Evolutionary conservation across 306 rosid genomes (phyloP), one percentile per base, ranked within the genome.

Genomic region (Styphnolobium japonicum): DNA sequence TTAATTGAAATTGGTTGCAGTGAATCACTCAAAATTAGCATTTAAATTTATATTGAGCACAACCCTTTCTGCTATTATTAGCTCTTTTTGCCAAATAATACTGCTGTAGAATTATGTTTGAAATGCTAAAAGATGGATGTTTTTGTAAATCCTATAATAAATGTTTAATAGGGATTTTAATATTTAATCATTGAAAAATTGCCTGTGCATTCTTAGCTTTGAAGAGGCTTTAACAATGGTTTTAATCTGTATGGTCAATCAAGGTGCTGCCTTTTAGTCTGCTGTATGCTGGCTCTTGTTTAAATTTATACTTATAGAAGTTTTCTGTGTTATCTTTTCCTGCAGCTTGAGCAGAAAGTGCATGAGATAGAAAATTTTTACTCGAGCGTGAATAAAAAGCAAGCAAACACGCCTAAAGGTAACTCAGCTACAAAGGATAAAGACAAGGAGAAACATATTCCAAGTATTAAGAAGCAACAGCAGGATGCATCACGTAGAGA

Each of bases 401-500:
- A 85, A 76, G 73, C 77, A 10, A 85, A 78, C 67, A 67, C 79
- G 51, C 67, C 85, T 62, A 92, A 92, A 83, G 86, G 83, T 63
- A 85, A 89, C 81, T 82, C 88, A 10, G 82, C 64, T 40, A 72
- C 52, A 25, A 90, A 92, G 88, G 94, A 92, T 63, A 90, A 87
- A 78, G 91, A 91, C 48, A 89, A 88, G 76, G 96, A 90, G 34
- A 92, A 83, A 74, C 89, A 86, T 83, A 74, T 90, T 42, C 93
- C 93, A 11, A 88, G 97, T 80, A 79, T 89, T 67, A 92, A 85
- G 85, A 94, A 86, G 92, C 97, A 90, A 76, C 92, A 88, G 49
- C 94, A 84, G 68, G 97, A 94, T 7, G 92, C 92, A 71, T 76
- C 93, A 19, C 90, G 82, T 34, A 89, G 94, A 86, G 96, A 92